Percentiles rank a stretch among this genome's conserved stretches.
phyloP scores from a whole-genome alignment of 768 basidiomycete genomes.

The Cyathus striatus region DNA sequence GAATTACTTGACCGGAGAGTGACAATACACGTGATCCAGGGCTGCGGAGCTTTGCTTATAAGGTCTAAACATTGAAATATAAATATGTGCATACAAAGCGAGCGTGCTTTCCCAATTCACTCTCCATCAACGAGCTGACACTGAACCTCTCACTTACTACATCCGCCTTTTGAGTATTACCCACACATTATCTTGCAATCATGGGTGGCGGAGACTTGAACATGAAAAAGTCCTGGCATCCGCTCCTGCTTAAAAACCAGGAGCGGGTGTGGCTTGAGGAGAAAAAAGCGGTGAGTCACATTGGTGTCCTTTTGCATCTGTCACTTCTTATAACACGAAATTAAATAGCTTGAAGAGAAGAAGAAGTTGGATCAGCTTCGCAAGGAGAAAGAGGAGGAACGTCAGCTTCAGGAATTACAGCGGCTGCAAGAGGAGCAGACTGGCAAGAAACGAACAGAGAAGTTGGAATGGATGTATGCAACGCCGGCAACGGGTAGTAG shows the following conservation, averaged over 20 bases:
- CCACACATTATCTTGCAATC: slow-evolving; percentile 35
- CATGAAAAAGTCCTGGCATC: slow-evolving; percentile 99
- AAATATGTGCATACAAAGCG: too few species aligned
- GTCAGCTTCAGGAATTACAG: slow-evolving; percentile 94
- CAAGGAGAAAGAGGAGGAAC: slow-evolving; percentile 97
- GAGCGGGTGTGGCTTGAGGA: slow-evolving; percentile 99
- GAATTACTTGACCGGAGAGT: too few species aligned
- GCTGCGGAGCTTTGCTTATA: too few species aligned
- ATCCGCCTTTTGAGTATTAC: too few species aligned
- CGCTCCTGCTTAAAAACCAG: slow-evolving; percentile 96
- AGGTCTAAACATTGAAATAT: too few species aligned
- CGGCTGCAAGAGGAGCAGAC: slow-evolving; percentile 93
- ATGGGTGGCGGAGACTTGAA: slow-evolving; percentile 99
- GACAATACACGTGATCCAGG: too few species aligned
- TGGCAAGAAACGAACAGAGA: slow-evolving; percentile 90
- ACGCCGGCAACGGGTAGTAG: slow-evolving; percentile 90
- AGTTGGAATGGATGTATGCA: slow-evolving; percentile 99
- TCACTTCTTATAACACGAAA: slow-evolving; percentile 8
- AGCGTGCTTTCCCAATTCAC: too few species aligned
- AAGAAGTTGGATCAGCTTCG: slow-evolving; percentile 96
- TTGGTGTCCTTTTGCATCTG: slow-evolving; percentile 1
- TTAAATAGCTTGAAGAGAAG: slow-evolving; percentile 86
- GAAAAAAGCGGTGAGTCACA: slow-evolving; percentile 81
- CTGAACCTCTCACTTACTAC: too few species aligned
- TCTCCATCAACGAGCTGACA: too few species aligned